Base-by-base conservation (phyloP, 768 basidiomycete species). In the Boletus speciosus region DNA sequence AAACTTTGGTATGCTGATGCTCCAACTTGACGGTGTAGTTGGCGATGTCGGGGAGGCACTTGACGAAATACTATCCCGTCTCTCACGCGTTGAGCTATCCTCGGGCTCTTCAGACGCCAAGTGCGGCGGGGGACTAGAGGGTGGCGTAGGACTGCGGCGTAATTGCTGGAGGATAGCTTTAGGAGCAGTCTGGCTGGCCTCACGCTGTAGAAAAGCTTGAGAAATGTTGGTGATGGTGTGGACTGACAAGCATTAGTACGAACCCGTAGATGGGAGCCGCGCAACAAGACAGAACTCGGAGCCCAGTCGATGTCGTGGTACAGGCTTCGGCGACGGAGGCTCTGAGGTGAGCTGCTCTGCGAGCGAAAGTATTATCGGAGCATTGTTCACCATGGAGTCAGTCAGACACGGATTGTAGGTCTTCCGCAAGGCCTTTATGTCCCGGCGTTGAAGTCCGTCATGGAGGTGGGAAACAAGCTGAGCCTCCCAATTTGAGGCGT, bases 121-220 rank as follows among this genome's bases (percentile, higher is more conserved):
- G 44, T 39, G 56, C 4, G 46, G 42, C 43, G 61, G 51, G 12
- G 60, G 65, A 53, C 47, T 63, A 54, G 57, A 48, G 19, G 70
- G 71, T 36, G 76, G 74, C n/a, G 73, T 71, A 23, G 75, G 77
- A 51, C 69, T 77, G 12, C 73, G 76, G 46, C 75, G 73, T 44
- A 85, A 66, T 55, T 86, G 85, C 29, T 73, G 76, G 40, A 81
- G 68, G 19, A 88, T 66, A 36, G 85, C 80, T 56, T 69, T 77
- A 0, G 85, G 84, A 15, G 82, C 88, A 45, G 74, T 66, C 40
- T 69, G 67, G 39, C 78, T 74, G 29, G 87, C 90, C 73, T 93
- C 90, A 42, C 90, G 82, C 69, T 81, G 76, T 23, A 93, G 69
- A 61, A 89, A 85, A 49, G 81, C 86, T 87, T 67, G 56, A 61